These are phyloP conservation scores for Favolaschia claudopus DNA, from an alignment of 768 basidiomycete genomes.

Conservation along the genomic window DNA sequence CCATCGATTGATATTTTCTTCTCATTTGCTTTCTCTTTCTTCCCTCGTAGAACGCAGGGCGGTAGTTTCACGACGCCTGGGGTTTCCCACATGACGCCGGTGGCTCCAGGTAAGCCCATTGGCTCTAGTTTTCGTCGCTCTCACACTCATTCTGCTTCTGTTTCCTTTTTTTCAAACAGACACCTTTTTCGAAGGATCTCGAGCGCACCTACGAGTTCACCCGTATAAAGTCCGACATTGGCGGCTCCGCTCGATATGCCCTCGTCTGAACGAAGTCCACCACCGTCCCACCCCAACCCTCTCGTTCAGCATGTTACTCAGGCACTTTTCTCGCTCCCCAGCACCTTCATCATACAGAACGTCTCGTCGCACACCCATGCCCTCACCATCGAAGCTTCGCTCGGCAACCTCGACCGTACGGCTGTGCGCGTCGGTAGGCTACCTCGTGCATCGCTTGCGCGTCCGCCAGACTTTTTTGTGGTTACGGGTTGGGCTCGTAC, in stretches of 20 bases:
- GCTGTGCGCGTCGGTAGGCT: conserved; percentile 77
- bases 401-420: conserved; percentile 83
- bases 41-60: conserved; percentile 71
- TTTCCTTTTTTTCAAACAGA: conserved; percentile 53
- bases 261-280: conserved; percentile 90
- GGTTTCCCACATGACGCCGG: conserved; percentile 86
- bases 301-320: conserved; percentile 74
- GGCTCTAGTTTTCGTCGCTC: conserved; percentile 39
- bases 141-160: conserved; percentile 54
- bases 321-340: conserved; percentile 71
- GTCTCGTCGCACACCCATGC: conserved; percentile 84
- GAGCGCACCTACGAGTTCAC: conserved; percentile 72
- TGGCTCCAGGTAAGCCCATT: conserved; percentile 72
- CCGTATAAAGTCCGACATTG: conserved; percentile 77
- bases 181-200: conserved; percentile 76
- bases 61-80: conserved; percentile 88
- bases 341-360: conserved; percentile 79
- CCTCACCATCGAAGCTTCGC: conserved; percentile 73
- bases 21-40: conserved; percentile 13
- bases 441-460: conserved; percentile 73
- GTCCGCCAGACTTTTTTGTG: conserved; percentile 80
- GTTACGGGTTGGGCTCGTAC: conserved; percentile 83
- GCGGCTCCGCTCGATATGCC: conserved; percentile 83
- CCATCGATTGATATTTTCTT: conserved; percentile 21
- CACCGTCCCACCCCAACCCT: conserved; percentile 70